Evolutionary conservation across 140 eudicot genomes (phyloP), one percentile per base, ranked within the genome.

Genomic region (Senecio squalidus): DNA sequence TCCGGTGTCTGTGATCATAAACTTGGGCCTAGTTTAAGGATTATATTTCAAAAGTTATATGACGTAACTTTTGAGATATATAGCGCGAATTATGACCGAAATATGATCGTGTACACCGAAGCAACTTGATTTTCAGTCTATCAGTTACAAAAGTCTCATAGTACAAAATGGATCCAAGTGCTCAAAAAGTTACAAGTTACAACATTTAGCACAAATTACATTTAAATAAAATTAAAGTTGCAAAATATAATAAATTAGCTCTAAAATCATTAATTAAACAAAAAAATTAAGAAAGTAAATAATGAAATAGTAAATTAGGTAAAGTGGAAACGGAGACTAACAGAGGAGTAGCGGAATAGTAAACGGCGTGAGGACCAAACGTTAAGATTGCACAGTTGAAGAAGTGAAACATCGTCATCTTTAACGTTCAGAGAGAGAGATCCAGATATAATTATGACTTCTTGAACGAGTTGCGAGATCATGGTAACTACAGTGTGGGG

Each of bases 311-410:
- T 60, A 44, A 49, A 56, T 50, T 45, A 58, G 67, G 68, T 46
- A 5, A 16, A 33, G 30, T 30, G 9, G 3, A 44, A 17, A 73
- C 10, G 63, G 33, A 54, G 72, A 73, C 92, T 74, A 36, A 92
- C 98, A 91, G 65, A 40, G 98, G 98, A 54, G 98, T 91, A 59
- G 98, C 98, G 67, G 98, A 83, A 71, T 91, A 91, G 70, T 91
- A 91, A 51, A 91, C 95, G 69, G 96, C 96, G 83, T 91, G 98
- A 72, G 98, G 98, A 27, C 98, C 98, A 39, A 91, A 91, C 6
- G 98, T 91, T 41, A 91, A 68, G 57, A 91, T 91, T 15, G 98
- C 98, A 69, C 98, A 91, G 71, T 91, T 91, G 78, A 91, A 75
- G 89, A 91, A 91, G 79, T 91, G 98, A 62, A 91, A 91, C 74